Percentiles rank a stretch among this genome's conserved stretches.
Conservation (phyloP, 2,329 filamentous ascomycete genomes). For the Fusarium musae region DNA sequence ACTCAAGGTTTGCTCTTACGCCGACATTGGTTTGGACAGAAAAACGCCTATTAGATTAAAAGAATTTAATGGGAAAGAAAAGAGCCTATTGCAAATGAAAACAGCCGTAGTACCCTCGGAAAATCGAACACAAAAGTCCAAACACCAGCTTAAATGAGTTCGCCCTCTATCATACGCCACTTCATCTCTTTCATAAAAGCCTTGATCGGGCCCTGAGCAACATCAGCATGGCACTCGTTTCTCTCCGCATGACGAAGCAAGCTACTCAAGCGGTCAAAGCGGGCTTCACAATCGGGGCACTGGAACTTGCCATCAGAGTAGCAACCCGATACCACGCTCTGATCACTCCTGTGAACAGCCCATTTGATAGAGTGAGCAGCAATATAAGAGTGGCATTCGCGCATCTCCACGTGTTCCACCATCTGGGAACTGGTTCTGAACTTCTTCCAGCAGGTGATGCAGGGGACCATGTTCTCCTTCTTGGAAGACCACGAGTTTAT, state of each 20-base stretch:
- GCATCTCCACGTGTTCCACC: neutral
- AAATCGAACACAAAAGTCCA: too few species aligned
- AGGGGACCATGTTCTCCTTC: neutral
- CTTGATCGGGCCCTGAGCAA: rapidly evolving
- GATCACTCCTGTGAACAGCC: neutral
- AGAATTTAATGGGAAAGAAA: too few species aligned
- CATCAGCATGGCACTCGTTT: neutral
- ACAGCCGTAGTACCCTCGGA: too few species aligned
- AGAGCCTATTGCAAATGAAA: too few species aligned
- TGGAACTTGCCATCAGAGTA: neutral
- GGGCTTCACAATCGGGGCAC: neutral
- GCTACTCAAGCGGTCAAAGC: neutral
- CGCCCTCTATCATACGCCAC: neutral
- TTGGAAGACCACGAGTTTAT: neutral
- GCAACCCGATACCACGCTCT: too few species aligned
- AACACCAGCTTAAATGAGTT: neutral
- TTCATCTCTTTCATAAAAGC: neutral
- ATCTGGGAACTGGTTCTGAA: neutral
- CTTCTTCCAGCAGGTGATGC: neutral
- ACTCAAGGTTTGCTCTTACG: too few species aligned
- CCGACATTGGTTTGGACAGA: too few species aligned
- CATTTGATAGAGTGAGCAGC: neutral
- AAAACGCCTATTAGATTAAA: too few species aligned
- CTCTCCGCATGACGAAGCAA: neutral
- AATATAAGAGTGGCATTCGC: neutral